Base-by-base conservation (phyloP, 257 asterid species). In the Salvia hispanica region DNA sequence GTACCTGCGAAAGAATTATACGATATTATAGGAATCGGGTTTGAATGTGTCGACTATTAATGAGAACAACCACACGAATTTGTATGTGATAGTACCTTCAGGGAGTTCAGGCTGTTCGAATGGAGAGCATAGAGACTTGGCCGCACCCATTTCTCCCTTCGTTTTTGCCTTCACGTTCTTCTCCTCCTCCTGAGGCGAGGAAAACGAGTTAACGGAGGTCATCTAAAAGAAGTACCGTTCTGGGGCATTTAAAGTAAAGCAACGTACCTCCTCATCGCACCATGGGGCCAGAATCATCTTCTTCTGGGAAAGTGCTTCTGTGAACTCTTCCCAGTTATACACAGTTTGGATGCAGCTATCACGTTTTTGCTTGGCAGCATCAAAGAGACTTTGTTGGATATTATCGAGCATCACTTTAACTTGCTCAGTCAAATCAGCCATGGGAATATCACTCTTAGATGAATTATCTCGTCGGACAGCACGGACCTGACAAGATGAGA, bases 101-200 rank as follows among this genome's bases (percentile, higher is more conserved):
- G 96, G 95, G 68, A 94, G 79, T 68, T 78, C 88, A 39, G 95
- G 95, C 95, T 90, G 97, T 4, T 81, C 97, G 58, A 93, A 87
- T 46, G 97, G 98, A 71, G 95, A 62, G 64, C 98, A 90, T 4
- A 93, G 84, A 4, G 95, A 86, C 78, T 93, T 93, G 21, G 87
- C 98, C 9, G 97, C 91, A 42, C 99, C 99, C 86, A 84, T 86
- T 36, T 88, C 99, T 28, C 97, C 97, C 79, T 91, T 85, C 0
- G 99, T 93, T 8, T 91, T 84, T 58, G 90, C 69, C 74, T 94
- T 94, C 73, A 94, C 97, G n/a, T 86, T 91, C 80, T 84, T 82
- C 86, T 93, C 97, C 77, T 88, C 97, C 11, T 85, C 96, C 99
- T 90, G 70, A 36, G 62, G 65, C 15, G 61, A 53, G 47, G 47